phyloP scores from a whole-genome alignment of 2,329 filamentous ascomycete genomes.

The Penicillium sp. region DNA sequence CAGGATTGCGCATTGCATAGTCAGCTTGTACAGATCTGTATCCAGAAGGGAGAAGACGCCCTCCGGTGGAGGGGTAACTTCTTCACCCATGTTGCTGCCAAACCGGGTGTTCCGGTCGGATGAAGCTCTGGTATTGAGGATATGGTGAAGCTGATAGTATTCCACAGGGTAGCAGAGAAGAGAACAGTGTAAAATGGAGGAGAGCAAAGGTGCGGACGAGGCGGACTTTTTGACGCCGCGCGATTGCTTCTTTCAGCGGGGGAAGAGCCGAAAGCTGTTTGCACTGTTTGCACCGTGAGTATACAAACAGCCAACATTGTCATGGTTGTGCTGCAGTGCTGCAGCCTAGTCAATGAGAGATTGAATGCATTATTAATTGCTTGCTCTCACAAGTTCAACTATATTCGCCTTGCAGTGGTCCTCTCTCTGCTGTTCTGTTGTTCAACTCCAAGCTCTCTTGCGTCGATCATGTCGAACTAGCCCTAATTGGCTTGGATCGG shows the following conservation, averaged over 20 bases:
- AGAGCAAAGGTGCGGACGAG: background rate
- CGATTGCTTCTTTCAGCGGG: background rate
- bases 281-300: conserved; percentile 1
- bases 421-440: too few relatives aligned
- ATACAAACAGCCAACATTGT: background rate
- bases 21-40: conserved; percentile 91
- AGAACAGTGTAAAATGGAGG: background rate
- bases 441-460: too few relatives aligned
- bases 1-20: conserved; percentile 96
- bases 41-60: conserved; percentile 83
- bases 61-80: conserved; percentile 53
- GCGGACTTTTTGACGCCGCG: background rate
- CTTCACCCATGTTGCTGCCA: conserved; percentile 33
- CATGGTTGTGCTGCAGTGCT: too few relatives aligned
- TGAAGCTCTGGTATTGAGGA: background rate
- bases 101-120: conserved; percentile 7
- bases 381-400: too few relatives aligned
- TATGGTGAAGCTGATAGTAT: conserved; percentile 6
- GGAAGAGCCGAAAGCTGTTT: background rate
- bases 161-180: background rate
- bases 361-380: too few relatives aligned
- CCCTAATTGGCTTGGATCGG: too few relatives aligned
- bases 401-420: too few relatives aligned
- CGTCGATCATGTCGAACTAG: too few relatives aligned
- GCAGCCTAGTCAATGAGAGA: too few relatives aligned